phyloP scores from a whole-genome alignment of 257 asterid species.

The Gynochthodes officinalis region DNA sequence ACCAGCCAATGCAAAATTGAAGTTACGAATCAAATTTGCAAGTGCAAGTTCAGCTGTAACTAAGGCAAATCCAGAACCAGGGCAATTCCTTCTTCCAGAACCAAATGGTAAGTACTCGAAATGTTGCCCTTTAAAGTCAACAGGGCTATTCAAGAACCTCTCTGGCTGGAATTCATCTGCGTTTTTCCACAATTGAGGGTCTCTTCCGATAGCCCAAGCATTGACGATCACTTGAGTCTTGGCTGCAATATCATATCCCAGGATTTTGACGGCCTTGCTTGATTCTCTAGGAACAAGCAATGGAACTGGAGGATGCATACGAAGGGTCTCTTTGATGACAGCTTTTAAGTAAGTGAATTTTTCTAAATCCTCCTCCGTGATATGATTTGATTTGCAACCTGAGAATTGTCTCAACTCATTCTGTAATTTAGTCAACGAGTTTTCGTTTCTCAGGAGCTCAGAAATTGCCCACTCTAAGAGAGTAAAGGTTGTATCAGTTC shows the following conservation, averaged over 20 bases:
- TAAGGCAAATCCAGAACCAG: slow-evolving; percentile 43
- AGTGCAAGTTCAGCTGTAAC: slow-evolving; percentile 41
- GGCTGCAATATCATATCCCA: slow-evolving; percentile 32
- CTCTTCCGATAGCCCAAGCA: slow-evolving; percentile 55
- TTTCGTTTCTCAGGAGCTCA: not conserved
- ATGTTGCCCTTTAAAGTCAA: slow-evolving; percentile 31
- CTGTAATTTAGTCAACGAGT: slow-evolving; percentile 26
- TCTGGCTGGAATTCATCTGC: slow-evolving; percentile 39
- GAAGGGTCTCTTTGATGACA: slow-evolving; percentile 35
- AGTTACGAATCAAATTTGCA: slow-evolving; percentile 38
- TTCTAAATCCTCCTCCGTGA: slow-evolving; percentile 30
- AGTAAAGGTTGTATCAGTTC: not conserved
- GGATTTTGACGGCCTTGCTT: slow-evolving; percentile 15
- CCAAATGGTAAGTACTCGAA: slow-evolving; percentile 47
- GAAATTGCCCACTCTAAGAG: slow-evolving; percentile 1
- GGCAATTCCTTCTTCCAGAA: slow-evolving; percentile 45
- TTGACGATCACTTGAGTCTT: slow-evolving; percentile 40
- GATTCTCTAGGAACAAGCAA: slow-evolving; percentile 43
- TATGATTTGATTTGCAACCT: slow-evolving; percentile 7
- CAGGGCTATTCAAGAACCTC: slow-evolving; percentile 29
- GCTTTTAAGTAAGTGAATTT: slow-evolving; percentile 36
- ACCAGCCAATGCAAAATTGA: slow-evolving; percentile 40
- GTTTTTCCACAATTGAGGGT: slow-evolving; percentile 34
- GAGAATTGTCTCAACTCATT: slow-evolving; percentile 21
- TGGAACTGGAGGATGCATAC: slow-evolving; percentile 48